Evolutionary conservation across 2,329 filamentous ascomycete species (phyloP).

Genomic region (Claviceps humidiphila): DNA sequence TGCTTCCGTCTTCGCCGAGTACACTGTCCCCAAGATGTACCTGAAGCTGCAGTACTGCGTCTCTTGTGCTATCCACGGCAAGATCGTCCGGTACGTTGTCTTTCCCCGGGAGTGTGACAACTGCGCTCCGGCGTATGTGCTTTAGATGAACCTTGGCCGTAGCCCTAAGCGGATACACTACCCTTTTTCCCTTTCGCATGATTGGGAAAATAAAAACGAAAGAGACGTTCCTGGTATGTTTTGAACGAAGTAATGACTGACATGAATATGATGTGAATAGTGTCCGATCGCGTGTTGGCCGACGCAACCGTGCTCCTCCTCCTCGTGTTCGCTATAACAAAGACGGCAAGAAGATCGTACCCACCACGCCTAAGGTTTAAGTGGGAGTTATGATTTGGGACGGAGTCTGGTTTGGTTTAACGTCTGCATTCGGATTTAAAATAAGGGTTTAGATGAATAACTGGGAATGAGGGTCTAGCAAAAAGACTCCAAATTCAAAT

Average conservation of each 20-base stretch:
- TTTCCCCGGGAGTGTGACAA: constrained; percentile 44
- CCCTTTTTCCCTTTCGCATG: not conserved
- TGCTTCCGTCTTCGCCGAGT: constrained; percentile 97
- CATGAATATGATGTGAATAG: constrained; percentile 36
- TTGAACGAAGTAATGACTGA: constrained; percentile 6
- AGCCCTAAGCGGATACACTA: constrained; percentile 23
- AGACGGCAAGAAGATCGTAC: constrained; percentile 99
- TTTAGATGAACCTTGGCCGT: constrained; percentile 50
- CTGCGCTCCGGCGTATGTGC: constrained; percentile 36
- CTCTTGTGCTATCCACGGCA: constrained; percentile 99
- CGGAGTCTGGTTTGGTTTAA: constrained; percentile 25
- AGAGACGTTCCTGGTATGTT: constrained; percentile 15
- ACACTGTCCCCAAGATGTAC: constrained; percentile 99
- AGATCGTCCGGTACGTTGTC: constrained; percentile 96
- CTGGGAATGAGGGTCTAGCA: constrained; percentile 17
- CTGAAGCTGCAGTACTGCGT: constrained; percentile 99
- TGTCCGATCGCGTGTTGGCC: constrained; percentile 92
- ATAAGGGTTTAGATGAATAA: constrained; percentile 23
- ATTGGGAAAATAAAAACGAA: not conserved
- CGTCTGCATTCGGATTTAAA: constrained; percentile 21
- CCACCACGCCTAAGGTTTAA: constrained; percentile 40
- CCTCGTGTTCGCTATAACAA: constrained; percentile 99
- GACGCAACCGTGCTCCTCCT: constrained; percentile 96
- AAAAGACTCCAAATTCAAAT: constrained; percentile 11
- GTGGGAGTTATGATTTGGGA: constrained; percentile 19